Percentiles rank a stretch among this genome's conserved stretches.
These are phyloP conservation scores for Myrica gale DNA, from an alignment of 306 rosid genomes.

Conservation along the genomic window DNA sequence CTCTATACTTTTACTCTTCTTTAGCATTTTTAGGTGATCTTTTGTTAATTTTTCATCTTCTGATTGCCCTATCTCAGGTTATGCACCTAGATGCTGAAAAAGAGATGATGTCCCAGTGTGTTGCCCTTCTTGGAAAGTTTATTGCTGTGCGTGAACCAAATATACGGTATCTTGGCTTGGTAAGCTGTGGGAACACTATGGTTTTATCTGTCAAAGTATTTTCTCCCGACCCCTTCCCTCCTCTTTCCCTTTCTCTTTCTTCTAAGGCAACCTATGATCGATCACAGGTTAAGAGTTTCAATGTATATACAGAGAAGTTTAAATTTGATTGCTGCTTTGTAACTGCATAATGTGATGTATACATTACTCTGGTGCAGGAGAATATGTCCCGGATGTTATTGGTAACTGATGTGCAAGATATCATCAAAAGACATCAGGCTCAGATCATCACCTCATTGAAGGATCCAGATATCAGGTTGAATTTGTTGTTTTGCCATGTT, in stretches of 20 bases:
- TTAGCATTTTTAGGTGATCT: slow-evolving; percentile 2
- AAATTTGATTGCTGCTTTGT: slow-evolving; percentile 21
- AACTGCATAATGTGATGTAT: slow-evolving; percentile 25
- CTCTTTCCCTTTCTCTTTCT: too few relatives aligned
- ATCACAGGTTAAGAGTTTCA: background rate
- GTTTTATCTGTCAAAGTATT: slow-evolving; percentile 8
- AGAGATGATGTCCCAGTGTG: slow-evolving; percentile 99
- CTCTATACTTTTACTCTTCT: background rate
- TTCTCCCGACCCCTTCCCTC: background rate
- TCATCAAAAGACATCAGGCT: slow-evolving; percentile 96
- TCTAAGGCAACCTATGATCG: background rate
- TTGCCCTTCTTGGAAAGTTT: slow-evolving; percentile 97
- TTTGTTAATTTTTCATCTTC: slow-evolving; percentile 23
- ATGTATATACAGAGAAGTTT: slow-evolving; percentile 18
- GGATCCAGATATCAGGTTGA: slow-evolving; percentile 98
- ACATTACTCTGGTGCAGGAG: slow-evolving; percentile 64
- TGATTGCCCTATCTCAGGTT: slow-evolving; percentile 57
- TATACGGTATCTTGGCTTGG: slow-evolving; percentile 98
- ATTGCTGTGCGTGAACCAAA: slow-evolving; percentile 99
- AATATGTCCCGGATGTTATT: slow-evolving; percentile 97
- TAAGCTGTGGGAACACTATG: slow-evolving; percentile 39
- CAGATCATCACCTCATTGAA: slow-evolving; percentile 96
- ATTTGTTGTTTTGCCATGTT: slow-evolving; percentile 9
- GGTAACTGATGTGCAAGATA: slow-evolving; percentile 99
- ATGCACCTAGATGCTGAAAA: slow-evolving; percentile 99